Percentiles rank a stretch among this genome's conserved stretches.
Conservation (phyloP, 1,284 basidiomycete species). For the Cerioporus squamosus region DNA sequence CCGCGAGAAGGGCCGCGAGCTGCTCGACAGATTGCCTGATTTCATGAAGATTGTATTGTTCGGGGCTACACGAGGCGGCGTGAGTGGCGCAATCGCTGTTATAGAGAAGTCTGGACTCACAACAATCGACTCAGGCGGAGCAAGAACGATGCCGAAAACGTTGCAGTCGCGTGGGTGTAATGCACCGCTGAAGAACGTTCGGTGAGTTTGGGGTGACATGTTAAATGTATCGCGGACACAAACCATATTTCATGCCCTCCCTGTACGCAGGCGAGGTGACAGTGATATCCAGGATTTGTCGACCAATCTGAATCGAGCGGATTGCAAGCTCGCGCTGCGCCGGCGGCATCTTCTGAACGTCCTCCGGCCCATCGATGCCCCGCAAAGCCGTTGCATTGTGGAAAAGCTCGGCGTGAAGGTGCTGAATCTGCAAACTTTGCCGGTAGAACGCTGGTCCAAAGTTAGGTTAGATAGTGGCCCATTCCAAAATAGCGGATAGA, state of each 20-base stretch:
- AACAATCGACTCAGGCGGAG: conserved; percentile 86
- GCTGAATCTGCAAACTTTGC: conserved; percentile 82
- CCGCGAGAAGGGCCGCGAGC: conserved; percentile 73
- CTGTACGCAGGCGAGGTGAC: conserved; percentile 81
- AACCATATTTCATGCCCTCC: conserved; percentile 89
- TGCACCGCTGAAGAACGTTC: conserved; percentile 65
- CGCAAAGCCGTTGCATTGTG: conserved; percentile 80
- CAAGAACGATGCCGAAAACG: conserved; percentile 89
- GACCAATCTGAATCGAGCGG: conserved; percentile 72
- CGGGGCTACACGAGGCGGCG: conserved; percentile 56
- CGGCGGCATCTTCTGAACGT: conserved; percentile 75
- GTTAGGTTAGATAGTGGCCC: conserved; percentile 15
- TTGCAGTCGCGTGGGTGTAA: conserved; percentile 90
- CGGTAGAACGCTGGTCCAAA: conserved; percentile 70
- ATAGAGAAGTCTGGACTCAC: conserved; percentile 47
- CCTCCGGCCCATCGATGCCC: conserved; percentile 77
- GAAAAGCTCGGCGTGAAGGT: conserved; percentile 78
- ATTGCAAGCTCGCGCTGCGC: conserved; percentile 72
- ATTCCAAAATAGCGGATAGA: background rate
- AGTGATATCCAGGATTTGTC: conserved; percentile 72
- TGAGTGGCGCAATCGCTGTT: conserved; percentile 3
- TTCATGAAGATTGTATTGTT: conserved; percentile 79
- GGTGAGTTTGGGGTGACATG: conserved; percentile 7
- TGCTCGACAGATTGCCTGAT: conserved; percentile 81
- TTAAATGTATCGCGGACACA: conserved; percentile 25